phyloP scores from a whole-genome alignment of 352 stramenopile species.

The Pythium utonaiense region DNA sequence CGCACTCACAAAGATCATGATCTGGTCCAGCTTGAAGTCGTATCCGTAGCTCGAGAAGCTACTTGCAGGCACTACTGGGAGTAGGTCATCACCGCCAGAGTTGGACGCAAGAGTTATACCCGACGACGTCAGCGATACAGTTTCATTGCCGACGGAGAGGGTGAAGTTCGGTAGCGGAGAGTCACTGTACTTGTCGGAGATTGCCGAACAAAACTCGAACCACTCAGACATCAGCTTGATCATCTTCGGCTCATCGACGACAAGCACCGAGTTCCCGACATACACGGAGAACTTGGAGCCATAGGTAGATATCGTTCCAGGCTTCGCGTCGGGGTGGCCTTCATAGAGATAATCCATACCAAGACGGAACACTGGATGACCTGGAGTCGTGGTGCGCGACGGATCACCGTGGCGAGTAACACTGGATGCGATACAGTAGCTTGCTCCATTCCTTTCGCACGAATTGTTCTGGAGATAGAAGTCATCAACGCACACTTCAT shows the following conservation, averaged over 20 bases:
- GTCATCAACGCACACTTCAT: conserved; percentile 54
- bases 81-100: conserved; percentile 7
- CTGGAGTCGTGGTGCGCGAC: conserved; percentile 6
- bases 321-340: conserved; percentile 53
- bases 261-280: conserved; percentile 62
- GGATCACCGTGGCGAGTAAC: conserved; percentile 28
- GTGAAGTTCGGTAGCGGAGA: neutral
- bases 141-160: conserved; percentile 16
- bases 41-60: conserved; percentile 59
- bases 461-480: conserved; percentile 81
- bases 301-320: conserved; percentile 48
- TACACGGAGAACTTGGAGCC: conserved; percentile 67
- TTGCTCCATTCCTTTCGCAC: conserved; percentile 29
- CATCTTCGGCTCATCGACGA: conserved; percentile 78
- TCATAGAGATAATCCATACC: conserved; percentile 69
- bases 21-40: conserved; percentile 63
- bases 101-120: conserved; percentile 10
- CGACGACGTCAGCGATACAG: conserved; percentile 23
- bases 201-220: conserved; percentile 48
- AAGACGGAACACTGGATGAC: conserved; percentile 36
- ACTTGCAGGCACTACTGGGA: neutral
- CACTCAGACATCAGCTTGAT: conserved; percentile 53
- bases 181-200: conserved; percentile 48
- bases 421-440: conserved; percentile 78
- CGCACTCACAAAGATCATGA: conserved; percentile 71